Base-by-base conservation (phyloP, 208 protist species). In the Acanthamoeba lenticulata region DNA sequence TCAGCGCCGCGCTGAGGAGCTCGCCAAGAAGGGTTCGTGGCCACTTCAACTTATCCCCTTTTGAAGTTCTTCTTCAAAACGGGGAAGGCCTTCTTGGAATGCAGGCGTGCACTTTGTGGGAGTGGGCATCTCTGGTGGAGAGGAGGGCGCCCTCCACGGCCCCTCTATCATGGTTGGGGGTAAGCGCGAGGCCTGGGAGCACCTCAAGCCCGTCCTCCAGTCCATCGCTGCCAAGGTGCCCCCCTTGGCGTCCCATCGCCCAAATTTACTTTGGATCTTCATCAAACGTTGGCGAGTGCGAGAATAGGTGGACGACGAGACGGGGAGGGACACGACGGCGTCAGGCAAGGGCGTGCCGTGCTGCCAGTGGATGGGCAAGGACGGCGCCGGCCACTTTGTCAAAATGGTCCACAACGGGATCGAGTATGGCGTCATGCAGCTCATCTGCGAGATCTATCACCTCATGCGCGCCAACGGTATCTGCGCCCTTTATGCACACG, bases 401-500 rank as follows among this genome's bases (percentile, higher is more conserved):
- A 99, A 99, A 62, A 89, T 85, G 62, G 72, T 99, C 62, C 99
- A 99, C 98, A 99, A 99, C 96, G 99, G 99, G 69, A 99, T 99
- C 69, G 99, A 99, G 97, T 99, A 99, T 97, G 99, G 98, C 77
- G 99, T 99, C 95, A 99, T 99, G 97, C 99, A 99, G 97, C 94
- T 96, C 5, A 98, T 99, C 79, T 98, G 97, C 67, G 99, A 99
- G 97, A 98, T 97, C 1, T 99, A 99, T 97, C 96, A 98, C 90
- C 90, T 99, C 11, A 95, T 99, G 67, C 96, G 97, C 45, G 97
- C 96, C 42, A 69, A 99, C 32, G 97, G 97, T n/a, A 49, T 21
- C 27, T 27, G 21, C 29, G 9, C 36, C 5, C 36, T 77, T 21
- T 19, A 44, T 36, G 47, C 40, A n/a, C 40, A 36, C 17, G 29